Evolutionary conservation across 106 monocot genomes (phyloP).

Genomic region (Hemerocallis citrina): DNA sequence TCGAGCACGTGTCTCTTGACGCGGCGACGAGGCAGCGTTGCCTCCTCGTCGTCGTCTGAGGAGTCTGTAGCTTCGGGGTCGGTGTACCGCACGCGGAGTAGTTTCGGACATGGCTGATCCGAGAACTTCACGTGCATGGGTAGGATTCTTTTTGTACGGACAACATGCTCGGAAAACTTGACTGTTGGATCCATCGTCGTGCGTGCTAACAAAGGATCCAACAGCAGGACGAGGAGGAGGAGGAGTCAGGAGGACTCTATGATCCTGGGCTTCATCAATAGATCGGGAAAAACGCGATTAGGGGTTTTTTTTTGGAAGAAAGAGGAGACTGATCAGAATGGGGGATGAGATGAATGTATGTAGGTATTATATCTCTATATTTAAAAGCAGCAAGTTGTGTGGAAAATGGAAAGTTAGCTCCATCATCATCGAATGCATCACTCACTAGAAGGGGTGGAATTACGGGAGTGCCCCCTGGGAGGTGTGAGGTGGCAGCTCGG

Average conservation of each 20-base stretch:
- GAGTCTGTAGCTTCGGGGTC: slow-evolving; percentile 17
- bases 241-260: neutral
- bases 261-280: slow-evolving; percentile 2
- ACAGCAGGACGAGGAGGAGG: neutral
- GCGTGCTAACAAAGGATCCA: too few relatives aligned
- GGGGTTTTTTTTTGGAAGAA: neutral
- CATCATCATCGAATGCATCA: neutral
- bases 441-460: too few relatives aligned
- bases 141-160: neutral
- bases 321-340: neutral
- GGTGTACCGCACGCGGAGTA: slow-evolving; percentile 9
- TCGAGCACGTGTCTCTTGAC: slow-evolving; percentile 14
- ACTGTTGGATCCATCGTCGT: too few relatives aligned
- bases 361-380: too few relatives aligned
- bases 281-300: neutral
- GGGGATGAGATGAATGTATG: too few relatives aligned
- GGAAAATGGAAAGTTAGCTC: neutral
- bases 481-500: too few relatives aligned
- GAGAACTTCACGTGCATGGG: too few relatives aligned
- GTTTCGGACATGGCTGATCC: neutral
- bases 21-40: neutral
- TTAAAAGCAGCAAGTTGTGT: neutral
- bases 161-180: slow-evolving; percentile 2
- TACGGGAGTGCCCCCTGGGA: too few relatives aligned
- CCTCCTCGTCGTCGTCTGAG: slow-evolving; percentile 9